Percentiles rank a stretch among this genome's conserved stretches.
Conservation (phyloP, 805 yeast genomes). For the Zygoascus flipseniorum region DNA sequence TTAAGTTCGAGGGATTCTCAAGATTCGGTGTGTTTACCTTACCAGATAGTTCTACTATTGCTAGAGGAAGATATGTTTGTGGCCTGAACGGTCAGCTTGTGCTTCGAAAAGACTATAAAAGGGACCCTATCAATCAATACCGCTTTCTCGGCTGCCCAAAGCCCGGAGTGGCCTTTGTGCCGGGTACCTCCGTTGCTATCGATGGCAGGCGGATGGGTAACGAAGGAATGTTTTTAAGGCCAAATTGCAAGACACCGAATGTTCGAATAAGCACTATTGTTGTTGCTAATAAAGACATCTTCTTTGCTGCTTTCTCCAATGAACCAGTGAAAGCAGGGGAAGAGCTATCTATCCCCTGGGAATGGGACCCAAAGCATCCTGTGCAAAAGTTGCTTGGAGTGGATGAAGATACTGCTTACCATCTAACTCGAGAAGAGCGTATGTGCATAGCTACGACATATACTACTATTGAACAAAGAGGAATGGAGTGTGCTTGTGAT, state of each 20-base stretch:
- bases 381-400: constrained; percentile 43
- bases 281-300: constrained; percentile 29
- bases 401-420: constrained; percentile 17
- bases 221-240: constrained; percentile 61
- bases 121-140: constrained; percentile 69
- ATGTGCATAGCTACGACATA: constrained; percentile 12
- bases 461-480: constrained; percentile 16
- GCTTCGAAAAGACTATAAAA: constrained; percentile 51
- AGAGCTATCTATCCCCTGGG: constrained; percentile 78
- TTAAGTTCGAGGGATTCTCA: constrained; percentile 54
- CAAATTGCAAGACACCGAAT: constrained; percentile 65
- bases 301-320: constrained; percentile 49
- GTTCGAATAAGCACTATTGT: constrained; percentile 48
- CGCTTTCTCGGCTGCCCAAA: constrained; percentile 60
- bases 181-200: constrained; percentile 54
- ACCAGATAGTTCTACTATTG: constrained; percentile 25
- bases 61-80: constrained; percentile 42
- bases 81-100: constrained; percentile 72
- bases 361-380: constrained; percentile 79
- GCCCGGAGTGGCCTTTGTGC: constrained; percentile 46
- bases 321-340: constrained; percentile 52
- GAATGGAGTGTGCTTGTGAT: constrained; percentile 25
- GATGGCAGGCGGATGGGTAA: constrained; percentile 81
- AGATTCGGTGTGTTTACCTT: constrained; percentile 53
- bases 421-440: constrained; percentile 16